Evolutionary conservation across 1,284 basidiomycete species (phyloP), one percentile per base, ranked within the genome.

Genomic region (Cutaneotrichosporon arboriforme): DNA sequence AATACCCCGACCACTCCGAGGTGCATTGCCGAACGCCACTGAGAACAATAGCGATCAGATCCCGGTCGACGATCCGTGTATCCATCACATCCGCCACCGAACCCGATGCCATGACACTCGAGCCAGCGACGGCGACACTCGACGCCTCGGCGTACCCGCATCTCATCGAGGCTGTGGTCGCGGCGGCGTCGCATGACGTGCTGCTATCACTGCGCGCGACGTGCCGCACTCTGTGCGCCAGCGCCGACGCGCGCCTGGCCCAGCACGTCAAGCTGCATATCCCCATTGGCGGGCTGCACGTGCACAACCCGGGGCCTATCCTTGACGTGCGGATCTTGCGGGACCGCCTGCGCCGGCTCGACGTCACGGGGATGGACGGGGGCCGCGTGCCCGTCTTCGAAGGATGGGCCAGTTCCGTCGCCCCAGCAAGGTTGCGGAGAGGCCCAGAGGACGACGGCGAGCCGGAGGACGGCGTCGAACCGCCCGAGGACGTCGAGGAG

Each of bases 121-220:
- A 31, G 26, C 26, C 26, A 31, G 26, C 26, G 26, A 31, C 8
- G 20, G 13, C 43, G 17, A 33, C 46, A 18, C 26, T 49, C 39
- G 48, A 49, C 48, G 37, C 38, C 33, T 35, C 39, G 20, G 33
- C 48, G 20, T 42, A 42, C 21, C 48, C 48, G 8, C 48, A 49
- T 31, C 41, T 49, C 34, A 54, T 59, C 45, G 48, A 49, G 5
- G 21, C 48, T 9, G 40, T 49, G 20, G 31, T 49, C 14, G 8
- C 23, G 18, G 33, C 34, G 20, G 48, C 48, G 1, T 33, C 34
- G 13, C 36, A 18, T 13, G 14, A 23, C 10, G 33, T 26, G 8
- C 48, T 49, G 4, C 48, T 49, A 5, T 12, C 37, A 2, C 20
- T 49, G 10, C 40, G 48, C 33, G 33, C 33, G 18, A 18, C 33